phyloP scores from a whole-genome alignment of 2,329 filamentous ascomycete species.

The Xylaria sp. region DNA sequence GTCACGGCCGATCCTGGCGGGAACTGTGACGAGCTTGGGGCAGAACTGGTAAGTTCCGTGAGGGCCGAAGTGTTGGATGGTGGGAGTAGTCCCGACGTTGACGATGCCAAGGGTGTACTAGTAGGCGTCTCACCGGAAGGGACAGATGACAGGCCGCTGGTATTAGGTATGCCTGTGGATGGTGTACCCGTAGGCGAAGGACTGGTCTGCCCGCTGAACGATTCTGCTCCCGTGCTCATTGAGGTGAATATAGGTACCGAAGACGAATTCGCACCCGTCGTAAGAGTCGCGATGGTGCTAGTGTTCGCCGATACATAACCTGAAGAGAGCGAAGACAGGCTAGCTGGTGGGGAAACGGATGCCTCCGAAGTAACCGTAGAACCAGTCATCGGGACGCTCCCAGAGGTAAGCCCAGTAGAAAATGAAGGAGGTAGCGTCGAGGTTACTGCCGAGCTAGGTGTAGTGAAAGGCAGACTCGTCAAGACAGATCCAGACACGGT shows the following conservation, averaged over 20 bases:
- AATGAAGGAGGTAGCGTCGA: background rate
- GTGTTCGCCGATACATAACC: slow-evolving; percentile 25
- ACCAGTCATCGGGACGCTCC: background rate
- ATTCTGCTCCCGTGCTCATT: slow-evolving; percentile 18
- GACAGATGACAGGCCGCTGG: slow-evolving; percentile 13
- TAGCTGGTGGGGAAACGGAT: slow-evolving; percentile 21
- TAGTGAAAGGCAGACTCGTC: slow-evolving; percentile 2
- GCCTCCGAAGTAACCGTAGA: background rate
- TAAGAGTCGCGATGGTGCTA: slow-evolving; percentile 6
- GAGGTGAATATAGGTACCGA: slow-evolving; percentile 19
- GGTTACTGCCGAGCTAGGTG: background rate
- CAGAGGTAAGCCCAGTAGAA: slow-evolving; percentile 5
- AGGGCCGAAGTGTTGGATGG: slow-evolving; percentile 33
- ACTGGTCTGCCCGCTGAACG: slow-evolving; percentile 17
- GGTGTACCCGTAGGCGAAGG: slow-evolving; percentile 17
- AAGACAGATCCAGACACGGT: slow-evolving; percentile 7
- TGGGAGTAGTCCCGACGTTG: slow-evolving; percentile 37
- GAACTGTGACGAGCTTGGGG: slow-evolving; percentile 18
- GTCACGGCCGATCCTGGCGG: slow-evolving; percentile 18
- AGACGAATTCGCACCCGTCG: background rate
- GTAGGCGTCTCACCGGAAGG: slow-evolving; percentile 9
- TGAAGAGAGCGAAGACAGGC: slow-evolving; percentile 21
- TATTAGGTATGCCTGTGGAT: slow-evolving; percentile 16
- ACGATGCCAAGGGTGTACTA: slow-evolving; percentile 3
- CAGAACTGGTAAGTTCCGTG: slow-evolving; percentile 23